Conservation (phyloP, 306 rosid species). For the Vicia sativa region DNA sequence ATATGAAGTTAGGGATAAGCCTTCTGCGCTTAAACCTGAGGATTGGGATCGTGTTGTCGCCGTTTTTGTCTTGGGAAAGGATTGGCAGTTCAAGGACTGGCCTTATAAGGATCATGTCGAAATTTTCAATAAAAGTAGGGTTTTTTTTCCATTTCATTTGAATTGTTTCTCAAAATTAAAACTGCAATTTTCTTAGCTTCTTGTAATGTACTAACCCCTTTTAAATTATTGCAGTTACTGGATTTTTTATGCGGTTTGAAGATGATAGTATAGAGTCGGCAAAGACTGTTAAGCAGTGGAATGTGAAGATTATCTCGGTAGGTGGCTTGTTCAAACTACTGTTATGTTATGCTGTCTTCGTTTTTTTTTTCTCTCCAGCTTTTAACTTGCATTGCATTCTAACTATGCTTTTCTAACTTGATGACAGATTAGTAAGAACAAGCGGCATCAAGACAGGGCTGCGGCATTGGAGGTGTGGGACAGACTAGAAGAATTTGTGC, state of each 20-base stretch:
- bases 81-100: constrained; percentile 74
- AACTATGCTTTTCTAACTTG: constrained; percentile 13
- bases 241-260: constrained; percentile 58
- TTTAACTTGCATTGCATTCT: constrained; percentile 2
- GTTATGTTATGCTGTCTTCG: not conserved
- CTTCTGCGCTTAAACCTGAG: constrained; percentile 77
- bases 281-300: constrained; percentile 96
- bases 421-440: constrained; percentile 92
- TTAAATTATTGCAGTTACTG: constrained; percentile 41
- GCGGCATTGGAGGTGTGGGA: constrained; percentile 99
- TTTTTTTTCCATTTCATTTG: constrained; percentile 6
- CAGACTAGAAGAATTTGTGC: constrained; percentile 88
- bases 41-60: constrained; percentile 99
- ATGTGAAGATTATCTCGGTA: constrained; percentile 95
- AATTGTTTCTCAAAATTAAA: not conserved
- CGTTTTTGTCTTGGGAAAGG: constrained; percentile 94
- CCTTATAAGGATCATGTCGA: constrained; percentile 57
- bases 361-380: constrained; percentile 17
- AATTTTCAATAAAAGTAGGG: constrained; percentile 53
- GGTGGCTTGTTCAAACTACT: constrained; percentile 25
- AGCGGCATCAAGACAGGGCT: constrained; percentile 97
- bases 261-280: constrained; percentile 93
- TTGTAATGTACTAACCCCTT: constrained; percentile 24
- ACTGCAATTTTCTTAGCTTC: not conserved
- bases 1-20: constrained; percentile 97